Conservation (phyloP, 768 basidiomycete genomes). For the Phanerochaete carnosa region DNA sequence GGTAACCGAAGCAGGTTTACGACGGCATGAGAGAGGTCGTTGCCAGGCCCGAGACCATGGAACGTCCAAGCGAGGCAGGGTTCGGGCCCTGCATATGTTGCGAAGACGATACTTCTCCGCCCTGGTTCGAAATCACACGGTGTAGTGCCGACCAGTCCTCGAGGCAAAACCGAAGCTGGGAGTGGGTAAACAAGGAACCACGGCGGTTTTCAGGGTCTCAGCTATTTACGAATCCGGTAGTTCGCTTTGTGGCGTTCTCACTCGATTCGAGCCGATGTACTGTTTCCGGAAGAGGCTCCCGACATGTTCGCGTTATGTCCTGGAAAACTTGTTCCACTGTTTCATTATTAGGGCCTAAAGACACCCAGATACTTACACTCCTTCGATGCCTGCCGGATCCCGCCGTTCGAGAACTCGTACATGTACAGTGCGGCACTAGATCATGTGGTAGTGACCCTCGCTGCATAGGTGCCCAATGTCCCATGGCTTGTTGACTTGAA, state of each 20-base stretch:
- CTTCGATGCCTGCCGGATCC: too few relatives aligned
- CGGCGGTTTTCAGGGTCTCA: background rate
- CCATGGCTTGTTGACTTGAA: too few relatives aligned
- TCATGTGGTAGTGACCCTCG: too few relatives aligned
- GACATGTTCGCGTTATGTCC: too few relatives aligned
- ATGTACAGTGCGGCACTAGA: too few relatives aligned
- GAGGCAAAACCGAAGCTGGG: background rate
- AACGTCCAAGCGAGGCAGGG: background rate
- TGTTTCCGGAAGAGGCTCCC: too few relatives aligned
- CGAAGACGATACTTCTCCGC: background rate
- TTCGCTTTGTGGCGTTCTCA: conserved; percentile 3
- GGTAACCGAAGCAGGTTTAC: background rate
- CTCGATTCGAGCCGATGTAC: background rate
- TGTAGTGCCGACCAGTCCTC: background rate
- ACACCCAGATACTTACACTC: too few relatives aligned
- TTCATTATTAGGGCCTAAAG: too few relatives aligned
- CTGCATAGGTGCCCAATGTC: too few relatives aligned
- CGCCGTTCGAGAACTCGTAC: too few relatives aligned
- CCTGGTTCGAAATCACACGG: background rate
- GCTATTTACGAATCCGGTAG: background rate
- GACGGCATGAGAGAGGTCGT: background rate
- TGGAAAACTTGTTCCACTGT: too few relatives aligned
- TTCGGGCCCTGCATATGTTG: background rate
- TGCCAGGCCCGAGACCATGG: background rate
- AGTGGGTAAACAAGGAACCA: background rate